Percentiles rank a stretch among this genome's conserved stretches.
Conservation (phyloP, 2,329 filamentous ascomycete species). For the Sporothrix variecibatus region DNA sequence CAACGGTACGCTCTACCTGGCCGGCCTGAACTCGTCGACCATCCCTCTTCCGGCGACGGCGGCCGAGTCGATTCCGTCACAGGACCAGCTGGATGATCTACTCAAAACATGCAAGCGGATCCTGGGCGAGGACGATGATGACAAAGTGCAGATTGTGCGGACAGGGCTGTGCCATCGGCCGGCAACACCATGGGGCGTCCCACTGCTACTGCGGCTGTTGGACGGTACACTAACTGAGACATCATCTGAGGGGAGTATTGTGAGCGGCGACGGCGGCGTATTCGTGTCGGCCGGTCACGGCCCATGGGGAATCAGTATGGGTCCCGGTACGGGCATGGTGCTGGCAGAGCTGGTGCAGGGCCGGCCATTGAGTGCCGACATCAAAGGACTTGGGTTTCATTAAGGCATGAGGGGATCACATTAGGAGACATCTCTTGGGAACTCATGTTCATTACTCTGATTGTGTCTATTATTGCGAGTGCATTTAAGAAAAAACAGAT, state of each 20-base stretch:
- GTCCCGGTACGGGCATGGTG: constrained; percentile 69
- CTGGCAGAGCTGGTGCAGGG: constrained; percentile 70
- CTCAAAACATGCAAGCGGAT: constrained; percentile 51
- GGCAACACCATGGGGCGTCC: constrained; percentile 63
- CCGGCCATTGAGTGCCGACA: constrained; percentile 57
- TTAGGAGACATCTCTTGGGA: neutral
- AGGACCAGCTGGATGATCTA: constrained; percentile 51
- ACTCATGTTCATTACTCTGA: neutral
- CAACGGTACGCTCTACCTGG: constrained; percentile 70
- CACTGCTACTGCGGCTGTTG: constrained; percentile 61
- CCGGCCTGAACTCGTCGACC: constrained; percentile 65
- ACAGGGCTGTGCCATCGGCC: constrained; percentile 73
- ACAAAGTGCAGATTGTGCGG: constrained; percentile 62
- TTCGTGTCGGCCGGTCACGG: constrained; percentile 74
- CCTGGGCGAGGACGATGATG: constrained; percentile 44
- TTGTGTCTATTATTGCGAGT: neutral
- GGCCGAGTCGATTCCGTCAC: constrained; percentile 51
- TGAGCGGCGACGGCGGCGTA: constrained; percentile 59
- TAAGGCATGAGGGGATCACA: neutral
- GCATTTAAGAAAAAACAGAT: neutral
- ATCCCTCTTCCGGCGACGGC: constrained; percentile 62
- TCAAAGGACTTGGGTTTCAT: constrained; percentile 49
- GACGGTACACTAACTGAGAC: constrained; percentile 52
- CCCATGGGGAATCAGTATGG: constrained; percentile 69
- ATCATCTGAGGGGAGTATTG: constrained; percentile 42